Percentiles rank a stretch among this genome's conserved stretches.
phyloP scores from a whole-genome alignment of 305 asterid genomes.

The Solanum aculeatissimum region DNA sequence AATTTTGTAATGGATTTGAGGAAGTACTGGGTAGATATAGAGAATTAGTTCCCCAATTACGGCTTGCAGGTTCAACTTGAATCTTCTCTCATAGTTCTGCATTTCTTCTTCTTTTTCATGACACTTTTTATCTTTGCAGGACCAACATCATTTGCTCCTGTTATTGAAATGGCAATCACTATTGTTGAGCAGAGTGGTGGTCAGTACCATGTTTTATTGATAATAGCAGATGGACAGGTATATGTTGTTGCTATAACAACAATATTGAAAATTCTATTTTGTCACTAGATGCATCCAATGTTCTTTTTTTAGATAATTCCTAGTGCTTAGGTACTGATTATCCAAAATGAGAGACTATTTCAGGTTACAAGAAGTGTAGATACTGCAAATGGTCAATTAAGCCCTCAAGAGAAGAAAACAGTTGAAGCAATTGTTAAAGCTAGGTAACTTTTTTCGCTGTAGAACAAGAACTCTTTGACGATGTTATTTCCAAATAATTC shows the following conservation, averaged over 20 bases:
- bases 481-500: background rate
- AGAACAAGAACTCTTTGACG: background rate
- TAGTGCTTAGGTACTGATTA: background rate
- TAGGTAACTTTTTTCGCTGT: constrained; percentile 36
- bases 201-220: constrained; percentile 77
- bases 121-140: constrained; percentile 28
- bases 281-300: background rate
- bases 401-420: constrained; percentile 86
- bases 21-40: constrained; percentile 76
- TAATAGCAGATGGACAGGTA: constrained; percentile 95
- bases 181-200: constrained; percentile 88
- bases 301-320: background rate
- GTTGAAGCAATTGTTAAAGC: constrained; percentile 97
- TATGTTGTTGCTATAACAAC: background rate
- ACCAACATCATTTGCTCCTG: constrained; percentile 90
- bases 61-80: constrained; percentile 62
- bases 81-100: background rate
- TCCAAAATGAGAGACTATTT: background rate
- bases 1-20: constrained; percentile 88
- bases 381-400: constrained; percentile 63
- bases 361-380: constrained; percentile 95
- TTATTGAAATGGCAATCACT: constrained; percentile 82
- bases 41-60: constrained; percentile 84
- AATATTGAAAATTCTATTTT: background rate
- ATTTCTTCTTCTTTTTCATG: background rate